These are phyloP conservation scores for Suillus sp. DNA, from an alignment of 768 basidiomycete species.

Conservation along the genomic window DNA sequence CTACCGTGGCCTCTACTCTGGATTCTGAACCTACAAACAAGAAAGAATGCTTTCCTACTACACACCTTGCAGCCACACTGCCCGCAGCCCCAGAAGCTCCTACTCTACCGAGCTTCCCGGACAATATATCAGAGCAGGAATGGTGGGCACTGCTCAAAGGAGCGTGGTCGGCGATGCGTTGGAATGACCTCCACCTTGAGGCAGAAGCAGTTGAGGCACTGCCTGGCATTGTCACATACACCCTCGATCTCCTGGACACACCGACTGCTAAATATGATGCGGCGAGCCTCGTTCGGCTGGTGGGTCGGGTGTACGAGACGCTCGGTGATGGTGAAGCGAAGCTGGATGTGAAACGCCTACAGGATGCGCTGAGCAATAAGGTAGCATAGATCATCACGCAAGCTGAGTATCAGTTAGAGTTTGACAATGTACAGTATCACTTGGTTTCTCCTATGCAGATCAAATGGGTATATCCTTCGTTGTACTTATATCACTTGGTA, in stretches of 20 bases:
- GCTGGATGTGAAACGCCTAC: background rate
- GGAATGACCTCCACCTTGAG: background rate
- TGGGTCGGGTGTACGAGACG: background rate
- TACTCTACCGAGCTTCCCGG: background rate
- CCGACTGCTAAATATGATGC: background rate
- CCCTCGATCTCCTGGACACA: background rate
- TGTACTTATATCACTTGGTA: background rate
- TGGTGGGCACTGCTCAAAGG: constrained; percentile 2
- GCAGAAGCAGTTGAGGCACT: background rate
- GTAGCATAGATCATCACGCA: background rate
- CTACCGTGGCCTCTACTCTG: background rate
- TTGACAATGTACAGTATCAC: background rate
- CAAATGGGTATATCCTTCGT: background rate
- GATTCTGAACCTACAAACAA: background rate
- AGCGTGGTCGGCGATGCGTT: constrained; percentile 6
- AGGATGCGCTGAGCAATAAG: background rate
- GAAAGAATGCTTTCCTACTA: background rate
- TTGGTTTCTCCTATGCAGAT: background rate
- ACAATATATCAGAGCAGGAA: background rate
- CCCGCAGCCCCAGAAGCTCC: background rate
- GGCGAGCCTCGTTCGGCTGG: background rate
- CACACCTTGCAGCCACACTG: background rate
- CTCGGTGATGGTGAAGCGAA: background rate
- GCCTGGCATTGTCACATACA: background rate
- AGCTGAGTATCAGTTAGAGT: background rate